Evolutionary conservation across 2,329 filamentous ascomycete species (phyloP).

Genomic region (Stagonosporopsis chrysanthemi): DNA sequence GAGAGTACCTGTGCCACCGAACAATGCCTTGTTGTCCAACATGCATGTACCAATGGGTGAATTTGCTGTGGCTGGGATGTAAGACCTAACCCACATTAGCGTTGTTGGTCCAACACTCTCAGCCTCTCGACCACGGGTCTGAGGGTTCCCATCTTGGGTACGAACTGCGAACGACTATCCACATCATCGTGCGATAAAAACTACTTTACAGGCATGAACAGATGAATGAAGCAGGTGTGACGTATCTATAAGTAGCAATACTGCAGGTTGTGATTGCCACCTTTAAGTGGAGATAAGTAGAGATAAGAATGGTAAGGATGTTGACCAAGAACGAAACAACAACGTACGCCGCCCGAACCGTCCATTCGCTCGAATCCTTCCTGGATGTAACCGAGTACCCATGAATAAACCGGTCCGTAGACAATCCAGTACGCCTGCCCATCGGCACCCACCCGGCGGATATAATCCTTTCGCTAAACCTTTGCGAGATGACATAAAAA

Average conservation of each 20-base stretch:
- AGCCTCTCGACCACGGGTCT: background rate
- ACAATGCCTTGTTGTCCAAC: too few relatives aligned
- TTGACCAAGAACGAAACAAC: background rate
- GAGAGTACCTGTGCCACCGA: background rate
- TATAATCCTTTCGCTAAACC: conserved; percentile 14
- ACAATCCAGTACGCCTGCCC: conserved; percentile 13
- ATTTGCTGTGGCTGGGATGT: background rate
- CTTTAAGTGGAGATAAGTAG: background rate
- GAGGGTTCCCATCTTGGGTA: background rate
- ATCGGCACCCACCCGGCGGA: conserved; percentile 6
- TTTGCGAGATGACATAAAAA: background rate
- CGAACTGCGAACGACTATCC: background rate
- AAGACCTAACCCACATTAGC: background rate
- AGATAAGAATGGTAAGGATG: background rate
- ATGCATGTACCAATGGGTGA: background rate
- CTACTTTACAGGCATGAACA: background rate
- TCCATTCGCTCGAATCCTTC: conserved; percentile 5
- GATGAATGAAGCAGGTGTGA: background rate
- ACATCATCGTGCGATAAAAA: background rate
- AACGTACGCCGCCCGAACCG: conserved; percentile 5
- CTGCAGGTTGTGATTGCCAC: background rate
- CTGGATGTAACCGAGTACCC: conserved; percentile 3
- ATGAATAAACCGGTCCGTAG: conserved; percentile 6
- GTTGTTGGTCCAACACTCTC: background rate
- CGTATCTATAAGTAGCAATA: background rate